These are phyloP conservation scores for Setaria viridis DNA, from an alignment of 202 grass and related monocot genomes.

Conservation along the genomic window DNA sequence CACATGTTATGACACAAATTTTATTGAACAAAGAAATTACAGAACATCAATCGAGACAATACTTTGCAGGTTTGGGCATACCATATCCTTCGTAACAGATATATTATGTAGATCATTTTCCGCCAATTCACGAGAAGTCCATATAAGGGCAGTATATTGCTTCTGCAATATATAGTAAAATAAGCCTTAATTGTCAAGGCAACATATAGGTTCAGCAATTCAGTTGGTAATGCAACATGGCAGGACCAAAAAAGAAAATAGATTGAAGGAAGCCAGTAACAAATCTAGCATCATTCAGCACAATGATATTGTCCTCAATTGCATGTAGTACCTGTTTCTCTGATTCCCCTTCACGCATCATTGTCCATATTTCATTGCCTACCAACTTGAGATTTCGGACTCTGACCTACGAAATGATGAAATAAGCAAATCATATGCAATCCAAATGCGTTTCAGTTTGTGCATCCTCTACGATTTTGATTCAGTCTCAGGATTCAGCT, in stretches of 20 bases:
- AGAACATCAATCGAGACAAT: conserved; percentile 30
- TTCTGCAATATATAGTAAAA: conserved; percentile 59
- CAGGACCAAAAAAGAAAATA: neutral
- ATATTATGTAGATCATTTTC: conserved; percentile 71
- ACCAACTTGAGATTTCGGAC: conserved; percentile 86
- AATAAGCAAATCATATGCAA: conserved; percentile 46
- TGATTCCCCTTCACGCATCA: conserved; percentile 98
- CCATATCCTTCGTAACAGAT: conserved; percentile 69
- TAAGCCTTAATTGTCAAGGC: conserved; percentile 2
- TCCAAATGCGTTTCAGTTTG: conserved; percentile 1
- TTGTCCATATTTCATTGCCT: conserved; percentile 75
- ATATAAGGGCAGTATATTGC: conserved; percentile 93
- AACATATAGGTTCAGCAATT: neutral
- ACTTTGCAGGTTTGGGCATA: conserved; percentile 23
- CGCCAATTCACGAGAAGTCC: conserved; percentile 73
- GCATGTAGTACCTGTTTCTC: conserved; percentile 77
- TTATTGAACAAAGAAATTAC: conserved; percentile 17
- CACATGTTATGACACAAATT: neutral
- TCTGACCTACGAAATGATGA: conserved; percentile 59
- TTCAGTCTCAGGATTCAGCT: conserved; percentile 40
- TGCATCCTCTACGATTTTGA: neutral
- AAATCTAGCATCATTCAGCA: conserved; percentile 5
- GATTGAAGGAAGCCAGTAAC: neutral
- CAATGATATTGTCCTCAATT: conserved; percentile 16
- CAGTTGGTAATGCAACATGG: conserved; percentile 3